phyloP scores from a whole-genome alignment of 495 filamentous ascomycete genomes.

The Neurospora sublineolata region DNA sequence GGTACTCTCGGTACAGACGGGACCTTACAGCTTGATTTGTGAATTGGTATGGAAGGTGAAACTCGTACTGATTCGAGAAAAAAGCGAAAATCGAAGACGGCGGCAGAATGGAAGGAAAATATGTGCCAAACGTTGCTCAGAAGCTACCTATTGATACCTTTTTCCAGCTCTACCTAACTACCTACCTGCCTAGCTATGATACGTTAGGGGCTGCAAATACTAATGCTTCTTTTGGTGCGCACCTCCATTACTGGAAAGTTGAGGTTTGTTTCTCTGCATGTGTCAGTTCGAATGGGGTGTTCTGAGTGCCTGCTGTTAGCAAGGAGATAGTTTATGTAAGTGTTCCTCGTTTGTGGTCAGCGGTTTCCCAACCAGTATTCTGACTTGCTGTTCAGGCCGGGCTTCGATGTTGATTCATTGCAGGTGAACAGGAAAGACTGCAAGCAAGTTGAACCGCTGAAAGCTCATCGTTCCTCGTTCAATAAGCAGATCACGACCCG shows the following conservation, averaged over 20 bases:
- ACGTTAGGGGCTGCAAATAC: not conserved
- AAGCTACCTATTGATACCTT: not conserved
- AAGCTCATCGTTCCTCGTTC: too few species aligned
- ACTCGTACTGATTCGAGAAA: not conserved
- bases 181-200: not conserved
- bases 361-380: too few species aligned
- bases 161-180: not conserved
- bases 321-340: too few species aligned
- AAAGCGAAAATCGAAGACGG: not conserved
- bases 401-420: too few species aligned
- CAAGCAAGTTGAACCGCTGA: too few species aligned
- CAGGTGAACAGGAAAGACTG: too few species aligned
- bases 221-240: not conserved
- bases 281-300: too few species aligned
- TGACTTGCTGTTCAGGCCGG: too few species aligned
- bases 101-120: not conserved
- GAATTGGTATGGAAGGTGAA: not conserved
- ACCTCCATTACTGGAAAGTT: not conserved
- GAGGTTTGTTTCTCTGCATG: not conserved
- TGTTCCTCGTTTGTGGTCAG: too few species aligned
- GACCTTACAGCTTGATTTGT: not conserved
- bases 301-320: too few species aligned
- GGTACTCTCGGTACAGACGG: not conserved
- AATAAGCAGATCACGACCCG: too few species aligned
- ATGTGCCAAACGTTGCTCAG: not conserved